Percentiles rank a stretch among this genome's conserved stretches.
Conservation (phyloP, 352 stramenopile species). For the Phytophthora megakarya region DNA sequence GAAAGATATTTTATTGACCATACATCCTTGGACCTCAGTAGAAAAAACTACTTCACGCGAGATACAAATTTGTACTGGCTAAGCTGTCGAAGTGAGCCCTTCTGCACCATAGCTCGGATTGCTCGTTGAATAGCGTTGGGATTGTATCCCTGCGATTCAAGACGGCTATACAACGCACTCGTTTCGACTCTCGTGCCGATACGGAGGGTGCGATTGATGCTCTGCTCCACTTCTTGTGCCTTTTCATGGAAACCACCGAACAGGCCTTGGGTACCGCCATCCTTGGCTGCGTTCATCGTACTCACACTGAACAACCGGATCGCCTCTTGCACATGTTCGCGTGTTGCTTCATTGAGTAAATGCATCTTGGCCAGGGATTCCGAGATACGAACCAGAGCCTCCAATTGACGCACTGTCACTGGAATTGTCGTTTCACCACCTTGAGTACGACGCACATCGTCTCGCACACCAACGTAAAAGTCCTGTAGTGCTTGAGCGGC, state of each 20-base stretch:
- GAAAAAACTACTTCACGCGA: conserved; percentile 58
- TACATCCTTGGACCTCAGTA: background rate
- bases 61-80: conserved; percentile 90
- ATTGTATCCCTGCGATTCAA: conserved; percentile 84
- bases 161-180: conserved; percentile 76
- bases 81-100: conserved; percentile 74
- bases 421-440: conserved; percentile 88
- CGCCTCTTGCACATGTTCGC: conserved; percentile 95
- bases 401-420: conserved; percentile 98
- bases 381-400: conserved; percentile 97
- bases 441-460: conserved; percentile 92
- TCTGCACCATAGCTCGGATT: conserved; percentile 88
- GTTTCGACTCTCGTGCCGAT: conserved; percentile 84
- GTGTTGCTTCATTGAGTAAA: conserved; percentile 83
- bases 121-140: conserved; percentile 86
- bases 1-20: conserved; percentile 24
- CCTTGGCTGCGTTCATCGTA: conserved; percentile 97
- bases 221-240: conserved; percentile 81
- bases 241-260: conserved; percentile 86
- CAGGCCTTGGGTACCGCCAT: conserved; percentile 84
- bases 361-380: conserved; percentile 99
- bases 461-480: conserved; percentile 98
- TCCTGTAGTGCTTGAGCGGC: conserved; percentile 94
- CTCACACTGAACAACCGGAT: conserved; percentile 98
- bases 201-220: conserved; percentile 81